phyloP scores from a whole-genome alignment of 805 yeast genomes.

The Suhomyces vadensis region DNA sequence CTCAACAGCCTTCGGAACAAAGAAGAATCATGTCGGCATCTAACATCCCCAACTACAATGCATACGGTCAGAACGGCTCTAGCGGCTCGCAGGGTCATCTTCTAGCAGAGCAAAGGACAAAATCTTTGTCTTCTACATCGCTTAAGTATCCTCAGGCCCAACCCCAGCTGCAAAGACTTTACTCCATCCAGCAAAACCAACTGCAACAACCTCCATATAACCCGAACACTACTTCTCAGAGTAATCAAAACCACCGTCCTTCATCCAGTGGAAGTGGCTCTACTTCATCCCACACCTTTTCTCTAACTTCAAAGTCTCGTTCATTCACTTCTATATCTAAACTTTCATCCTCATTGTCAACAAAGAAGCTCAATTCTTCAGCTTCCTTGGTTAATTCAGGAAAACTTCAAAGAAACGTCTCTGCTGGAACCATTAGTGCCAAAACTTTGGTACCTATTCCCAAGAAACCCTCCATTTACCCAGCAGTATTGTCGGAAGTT shows the following conservation, averaged over 20 bases:
- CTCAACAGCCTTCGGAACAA: slow-evolving; percentile 15
- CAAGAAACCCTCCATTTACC: slow-evolving; percentile 73
- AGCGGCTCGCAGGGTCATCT: slow-evolving; percentile 3
- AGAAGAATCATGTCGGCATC: slow-evolving; percentile 37
- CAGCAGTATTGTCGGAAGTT: slow-evolving; percentile 84
- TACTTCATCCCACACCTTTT: slow-evolving; percentile 30
- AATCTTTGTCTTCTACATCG: slow-evolving; percentile 30
- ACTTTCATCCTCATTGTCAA: slow-evolving; percentile 39
- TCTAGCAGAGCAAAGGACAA: slow-evolving; percentile 22
- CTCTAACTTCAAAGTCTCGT: slow-evolving; percentile 41
- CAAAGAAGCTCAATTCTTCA: slow-evolving; percentile 40
- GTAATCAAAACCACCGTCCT: slow-evolving; percentile 8
- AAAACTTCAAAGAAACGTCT: slow-evolving; percentile 31
- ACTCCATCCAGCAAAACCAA: slow-evolving; percentile 10
- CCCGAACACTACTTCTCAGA: slow-evolving; percentile 1
- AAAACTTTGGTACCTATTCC: slow-evolving; percentile 23
- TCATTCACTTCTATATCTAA: slow-evolving; percentile 44
- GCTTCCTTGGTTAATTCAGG: slow-evolving; percentile 28
- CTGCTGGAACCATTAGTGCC: slow-evolving; percentile 23
- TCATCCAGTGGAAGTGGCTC: slow-evolving; percentile 19
- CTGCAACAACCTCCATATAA: slow-evolving; percentile 8
- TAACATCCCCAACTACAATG: slow-evolving; percentile 12
- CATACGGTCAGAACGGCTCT: slow-evolving; percentile 5
- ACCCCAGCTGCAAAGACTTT: slow-evolving; percentile 8
- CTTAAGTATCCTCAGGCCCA: slow-evolving; percentile 10